Conservation (phyloP, 2,329 filamentous ascomycete genomes). For the Fusarium nisikadoi region DNA sequence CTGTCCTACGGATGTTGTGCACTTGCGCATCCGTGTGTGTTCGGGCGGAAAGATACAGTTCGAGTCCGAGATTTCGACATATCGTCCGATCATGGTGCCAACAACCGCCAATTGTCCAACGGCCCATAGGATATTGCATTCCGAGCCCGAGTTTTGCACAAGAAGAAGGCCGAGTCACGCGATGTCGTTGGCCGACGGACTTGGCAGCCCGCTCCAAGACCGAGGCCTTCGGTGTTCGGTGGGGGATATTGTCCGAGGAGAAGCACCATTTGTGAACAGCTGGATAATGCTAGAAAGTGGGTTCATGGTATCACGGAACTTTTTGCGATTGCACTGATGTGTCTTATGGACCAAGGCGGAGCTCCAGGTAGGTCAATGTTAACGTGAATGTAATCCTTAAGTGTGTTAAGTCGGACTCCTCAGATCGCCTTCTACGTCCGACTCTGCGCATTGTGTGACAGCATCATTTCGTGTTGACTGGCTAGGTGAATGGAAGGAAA, state of each 20-base stretch:
- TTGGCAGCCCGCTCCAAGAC: background rate
- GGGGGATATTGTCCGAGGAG: background rate
- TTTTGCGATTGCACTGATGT: background rate
- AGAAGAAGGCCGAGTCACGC: background rate
- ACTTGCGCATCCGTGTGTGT: background rate
- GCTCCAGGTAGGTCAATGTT: background rate
- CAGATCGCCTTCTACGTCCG: background rate
- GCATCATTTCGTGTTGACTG: background rate
- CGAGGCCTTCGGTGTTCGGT: background rate
- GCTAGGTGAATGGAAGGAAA: background rate
- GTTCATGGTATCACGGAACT: background rate
- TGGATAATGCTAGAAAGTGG: rapidly evolving
- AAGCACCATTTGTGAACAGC: background rate
- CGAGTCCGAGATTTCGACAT: background rate
- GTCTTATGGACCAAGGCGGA: background rate
- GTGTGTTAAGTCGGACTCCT: background rate
- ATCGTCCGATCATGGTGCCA: background rate
- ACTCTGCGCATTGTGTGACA: background rate
- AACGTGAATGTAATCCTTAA: background rate
- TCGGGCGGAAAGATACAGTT: background rate
- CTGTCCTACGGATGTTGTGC: background rate
- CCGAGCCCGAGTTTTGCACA: background rate
- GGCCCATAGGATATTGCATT: background rate
- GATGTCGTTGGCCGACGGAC: background rate
- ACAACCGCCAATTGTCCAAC: too few species aligned